Percentiles rank a stretch among this genome's conserved stretches.
phyloP scores from a whole-genome alignment of 2,329 filamentous ascomycete genomes.

The Exophiala calicioides region DNA sequence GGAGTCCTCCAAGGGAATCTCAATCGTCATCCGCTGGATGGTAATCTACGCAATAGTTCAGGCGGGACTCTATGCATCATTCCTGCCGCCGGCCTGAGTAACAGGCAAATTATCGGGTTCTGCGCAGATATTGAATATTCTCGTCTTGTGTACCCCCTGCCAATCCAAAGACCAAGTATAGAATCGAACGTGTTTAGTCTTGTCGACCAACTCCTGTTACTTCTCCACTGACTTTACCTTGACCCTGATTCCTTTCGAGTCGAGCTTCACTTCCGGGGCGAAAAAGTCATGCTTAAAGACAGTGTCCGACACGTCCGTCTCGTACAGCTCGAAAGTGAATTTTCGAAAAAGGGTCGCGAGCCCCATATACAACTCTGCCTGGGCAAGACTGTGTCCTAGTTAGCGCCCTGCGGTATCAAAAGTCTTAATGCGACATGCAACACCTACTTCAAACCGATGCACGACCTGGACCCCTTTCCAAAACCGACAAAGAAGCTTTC shows the following conservation, averaged over 20 bases:
- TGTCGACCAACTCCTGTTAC: too few species aligned
- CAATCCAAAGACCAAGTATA: too few species aligned
- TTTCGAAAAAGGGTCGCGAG: slow-evolving; percentile 35
- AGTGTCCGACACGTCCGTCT: slow-evolving; percentile 37
- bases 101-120: too few species aligned
- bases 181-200: too few species aligned
- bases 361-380: slow-evolving; percentile 38
- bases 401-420: too few species aligned
- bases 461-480: slow-evolving; percentile 39
- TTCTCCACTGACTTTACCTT: slow-evolving; percentile 17
- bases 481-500: slow-evolving; percentile 20
- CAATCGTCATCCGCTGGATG: slow-evolving; percentile 63
- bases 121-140: too few species aligned
- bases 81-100: slow-evolving; percentile 83
- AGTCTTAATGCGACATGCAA: not conserved
- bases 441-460: slow-evolving; percentile 46
- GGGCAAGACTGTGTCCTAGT: slow-evolving; percentile 34
- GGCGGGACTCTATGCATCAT: slow-evolving; percentile 79
- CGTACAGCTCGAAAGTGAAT: slow-evolving; percentile 37
- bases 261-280: slow-evolving; percentile 27
- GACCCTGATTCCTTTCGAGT: slow-evolving; percentile 32
- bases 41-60: slow-evolving; percentile 82
- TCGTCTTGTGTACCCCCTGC: too few species aligned
- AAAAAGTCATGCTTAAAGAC: slow-evolving; percentile 32
- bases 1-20: slow-evolving; percentile 5